Conservation (phyloP, 495 filamentous ascomycete species). For the Xylaria grammica region DNA sequence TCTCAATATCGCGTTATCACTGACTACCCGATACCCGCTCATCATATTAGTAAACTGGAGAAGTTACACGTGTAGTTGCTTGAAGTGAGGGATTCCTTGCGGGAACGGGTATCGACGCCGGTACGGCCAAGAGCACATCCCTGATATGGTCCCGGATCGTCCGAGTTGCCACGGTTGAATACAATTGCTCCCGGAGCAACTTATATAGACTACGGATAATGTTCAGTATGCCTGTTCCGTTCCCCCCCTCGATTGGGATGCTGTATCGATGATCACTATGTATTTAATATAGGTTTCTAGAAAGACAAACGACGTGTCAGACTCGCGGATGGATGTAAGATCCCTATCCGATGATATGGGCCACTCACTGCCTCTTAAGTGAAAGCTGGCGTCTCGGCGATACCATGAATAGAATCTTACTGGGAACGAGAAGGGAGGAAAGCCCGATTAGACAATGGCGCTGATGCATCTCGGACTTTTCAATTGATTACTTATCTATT, state of each 20-base stretch:
- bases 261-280: background rate
- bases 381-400: background rate
- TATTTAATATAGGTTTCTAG: background rate
- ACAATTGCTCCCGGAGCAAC: background rate
- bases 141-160: background rate
- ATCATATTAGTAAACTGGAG: background rate
- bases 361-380: background rate
- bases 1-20: conserved; percentile 1
- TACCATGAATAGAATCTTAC: background rate
- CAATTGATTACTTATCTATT: too few species aligned
- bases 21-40: background rate
- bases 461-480: too few species aligned
- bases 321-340: background rate
- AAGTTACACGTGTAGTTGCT: background rate
- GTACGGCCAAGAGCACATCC: conserved; percentile 3
- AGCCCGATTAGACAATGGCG: background rate
- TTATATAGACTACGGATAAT: background rate
- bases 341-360: conserved; percentile 3
- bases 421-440: background rate
- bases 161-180: background rate
- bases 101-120: background rate
- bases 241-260: background rate
- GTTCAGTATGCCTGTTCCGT: background rate
- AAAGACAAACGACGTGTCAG: background rate
- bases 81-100: background rate